Conservation (phyloP, 768 basidiomycete species). For the Tricholoma saponaceum region DNA sequence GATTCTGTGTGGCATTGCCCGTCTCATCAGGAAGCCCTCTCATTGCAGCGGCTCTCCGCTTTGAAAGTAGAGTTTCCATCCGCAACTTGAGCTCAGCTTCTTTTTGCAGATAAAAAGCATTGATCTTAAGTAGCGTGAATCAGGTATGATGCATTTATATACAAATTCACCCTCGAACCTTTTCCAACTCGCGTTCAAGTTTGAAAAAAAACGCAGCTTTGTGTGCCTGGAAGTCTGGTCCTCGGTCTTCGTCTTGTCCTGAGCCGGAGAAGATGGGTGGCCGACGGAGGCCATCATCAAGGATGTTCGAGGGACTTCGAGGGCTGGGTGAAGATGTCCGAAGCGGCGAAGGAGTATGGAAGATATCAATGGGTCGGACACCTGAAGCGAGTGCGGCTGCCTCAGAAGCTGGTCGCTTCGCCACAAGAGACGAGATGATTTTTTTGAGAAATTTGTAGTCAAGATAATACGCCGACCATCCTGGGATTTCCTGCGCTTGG, state of each 20-base stretch:
- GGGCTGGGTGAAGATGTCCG: slow-evolving; percentile 26
- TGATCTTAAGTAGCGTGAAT: slow-evolving; percentile 61
- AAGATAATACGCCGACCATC: slow-evolving; percentile 93
- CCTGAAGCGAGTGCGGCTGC: slow-evolving; percentile 84
- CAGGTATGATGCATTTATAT: background rate
- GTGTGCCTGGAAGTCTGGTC: slow-evolving; percentile 88
- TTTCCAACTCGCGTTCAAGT: slow-evolving; percentile 94
- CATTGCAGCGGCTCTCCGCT: slow-evolving; percentile 80
- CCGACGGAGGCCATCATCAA: slow-evolving; percentile 40
- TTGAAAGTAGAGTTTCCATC: slow-evolving; percentile 89
- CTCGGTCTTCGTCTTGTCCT: slow-evolving; percentile 66
- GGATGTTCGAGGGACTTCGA: slow-evolving; percentile 27
- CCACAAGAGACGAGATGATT: slow-evolving; percentile 93
- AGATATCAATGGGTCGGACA: slow-evolving; percentile 62
- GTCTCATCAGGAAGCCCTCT: slow-evolving; percentile 64
- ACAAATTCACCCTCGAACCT: slow-evolving; percentile 46
- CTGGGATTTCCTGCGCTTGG: slow-evolving; percentile 92
- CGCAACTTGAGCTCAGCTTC: slow-evolving; percentile 92
- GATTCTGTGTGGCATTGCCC: slow-evolving; percentile 56
- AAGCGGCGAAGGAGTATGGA: slow-evolving; percentile 20
- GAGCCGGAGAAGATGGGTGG: slow-evolving; percentile 60
- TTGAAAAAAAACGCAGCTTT: slow-evolving; percentile 99
- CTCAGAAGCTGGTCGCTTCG: slow-evolving; percentile 87
- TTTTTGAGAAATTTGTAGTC: slow-evolving; percentile 99
- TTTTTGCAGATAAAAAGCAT: slow-evolving; percentile 95